These are phyloP conservation scores for Apiospora kogelbergensis DNA, from an alignment of 2,329 filamentous ascomycete genomes.

Conservation along the genomic window DNA sequence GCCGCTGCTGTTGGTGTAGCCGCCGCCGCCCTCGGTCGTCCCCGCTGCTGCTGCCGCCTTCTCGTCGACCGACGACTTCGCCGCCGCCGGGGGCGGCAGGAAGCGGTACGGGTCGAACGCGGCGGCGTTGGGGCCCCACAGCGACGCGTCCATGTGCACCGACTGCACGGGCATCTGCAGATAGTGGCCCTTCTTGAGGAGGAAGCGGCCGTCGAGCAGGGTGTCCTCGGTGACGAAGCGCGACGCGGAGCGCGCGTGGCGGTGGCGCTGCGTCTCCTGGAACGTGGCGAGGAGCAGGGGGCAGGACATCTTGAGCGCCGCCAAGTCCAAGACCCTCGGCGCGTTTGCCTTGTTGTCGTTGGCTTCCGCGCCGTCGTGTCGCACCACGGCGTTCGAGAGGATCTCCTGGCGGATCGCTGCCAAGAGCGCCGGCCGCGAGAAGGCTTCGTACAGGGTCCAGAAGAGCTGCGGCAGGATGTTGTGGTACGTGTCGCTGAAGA, in stretches of 20 bases:
- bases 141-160: slow-evolving; percentile 23
- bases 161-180: slow-evolving; percentile 29
- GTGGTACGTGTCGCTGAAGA: background rate
- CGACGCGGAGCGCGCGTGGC: slow-evolving; percentile 25
- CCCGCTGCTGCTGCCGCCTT: no score
- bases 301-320: slow-evolving; percentile 32
- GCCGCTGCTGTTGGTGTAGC: no score
- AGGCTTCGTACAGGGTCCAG: slow-evolving; percentile 27
- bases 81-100: background rate
- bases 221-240: slow-evolving; percentile 33
- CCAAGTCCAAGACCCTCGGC: slow-evolving; percentile 32
- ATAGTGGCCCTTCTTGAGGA: slow-evolving; percentile 32
- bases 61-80: no score
- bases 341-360: no score
- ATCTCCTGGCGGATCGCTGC: slow-evolving; percentile 40
- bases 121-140: slow-evolving; percentile 30
- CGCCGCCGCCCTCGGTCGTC: no score
- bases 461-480: slow-evolving; percentile 44
- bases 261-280: slow-evolving; percentile 35
- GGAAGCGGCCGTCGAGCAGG: slow-evolving; percentile 28
- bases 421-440: slow-evolving; percentile 37
- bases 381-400: slow-evolving; percentile 23
- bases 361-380: no score
- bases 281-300: slow-evolving; percentile 34
- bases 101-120: slow-evolving; percentile 24